phyloP scores from a whole-genome alignment of 768 basidiomycete species.

The Strobilomyces dryophilus region DNA sequence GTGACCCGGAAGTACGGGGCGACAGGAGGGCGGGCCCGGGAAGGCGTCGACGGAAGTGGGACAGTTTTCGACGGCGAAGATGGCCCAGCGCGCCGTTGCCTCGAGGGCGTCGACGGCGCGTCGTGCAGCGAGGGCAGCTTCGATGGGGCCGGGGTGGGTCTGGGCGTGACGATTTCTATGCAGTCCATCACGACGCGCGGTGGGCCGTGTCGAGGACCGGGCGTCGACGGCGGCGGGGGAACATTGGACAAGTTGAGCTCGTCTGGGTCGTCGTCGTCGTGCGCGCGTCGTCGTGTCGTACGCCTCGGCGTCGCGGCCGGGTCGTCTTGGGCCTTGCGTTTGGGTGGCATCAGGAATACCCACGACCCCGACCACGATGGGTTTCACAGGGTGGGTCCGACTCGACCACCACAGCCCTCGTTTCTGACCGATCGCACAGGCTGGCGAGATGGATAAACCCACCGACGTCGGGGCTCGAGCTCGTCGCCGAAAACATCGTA shows the following conservation, averaged over 20 bases:
- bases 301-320: slow-evolving; percentile 33
- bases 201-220: slow-evolving; percentile 13
- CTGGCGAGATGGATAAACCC: slow-evolving; percentile 82
- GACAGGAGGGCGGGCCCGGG: slow-evolving; percentile 7
- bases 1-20: slow-evolving; percentile 4
- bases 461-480: slow-evolving; percentile 64
- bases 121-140: neutral
- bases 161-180: slow-evolving; percentile 30
- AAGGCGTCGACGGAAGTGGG: slow-evolving; percentile 17
- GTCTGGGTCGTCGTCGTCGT: slow-evolving; percentile 21
- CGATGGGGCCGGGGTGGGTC: slow-evolving; percentile 12
- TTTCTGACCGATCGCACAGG: slow-evolving; percentile 31
- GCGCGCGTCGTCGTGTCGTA: slow-evolving; percentile 22
- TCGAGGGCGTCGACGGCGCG: slow-evolving; percentile 22
- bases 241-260: slow-evolving; percentile 25
- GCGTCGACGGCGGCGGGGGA: slow-evolving; percentile 21
- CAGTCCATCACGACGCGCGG: slow-evolving; percentile 28
- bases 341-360: slow-evolving; percentile 26
- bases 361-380: slow-evolving; percentile 35
- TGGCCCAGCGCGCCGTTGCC: neutral
- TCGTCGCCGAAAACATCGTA: slow-evolving; percentile 64
- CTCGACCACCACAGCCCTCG: neutral
- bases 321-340: slow-evolving; percentile 39
- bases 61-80: neutral
- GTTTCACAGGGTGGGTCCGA: slow-evolving; percentile 53